Conservation (phyloP, 2,329 filamentous ascomycete genomes). For the Leptographium galeiforme region DNA sequence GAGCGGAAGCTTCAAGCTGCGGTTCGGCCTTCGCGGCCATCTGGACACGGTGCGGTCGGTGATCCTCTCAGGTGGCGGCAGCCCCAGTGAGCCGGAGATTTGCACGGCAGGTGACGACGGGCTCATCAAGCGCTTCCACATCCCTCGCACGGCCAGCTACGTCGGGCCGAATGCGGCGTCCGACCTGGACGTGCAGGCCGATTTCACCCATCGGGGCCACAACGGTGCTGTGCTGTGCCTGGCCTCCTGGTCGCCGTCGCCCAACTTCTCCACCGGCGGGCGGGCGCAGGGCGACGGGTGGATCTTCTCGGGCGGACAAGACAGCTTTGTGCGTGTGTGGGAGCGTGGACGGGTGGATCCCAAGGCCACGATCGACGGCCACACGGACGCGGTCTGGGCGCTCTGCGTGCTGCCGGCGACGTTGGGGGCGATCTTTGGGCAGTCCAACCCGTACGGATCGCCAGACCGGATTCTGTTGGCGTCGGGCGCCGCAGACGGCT, state of each 20-base stretch:
- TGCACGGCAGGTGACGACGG: slow-evolving; percentile 94
- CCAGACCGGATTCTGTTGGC: slow-evolving; percentile 81
- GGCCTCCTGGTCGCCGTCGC: slow-evolving; percentile 74
- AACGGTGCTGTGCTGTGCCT: slow-evolving; percentile 79
- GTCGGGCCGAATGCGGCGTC: slow-evolving; percentile 32
- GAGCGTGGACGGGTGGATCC: slow-evolving; percentile 88
- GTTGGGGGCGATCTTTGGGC: slow-evolving; percentile 67
- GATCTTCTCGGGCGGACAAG: slow-evolving; percentile 96
- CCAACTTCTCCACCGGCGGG: slow-evolving; percentile 80
- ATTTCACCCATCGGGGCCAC: slow-evolving; percentile 92
- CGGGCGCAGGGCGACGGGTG: slow-evolving; percentile 85
- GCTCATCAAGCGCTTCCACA: slow-evolving; percentile 91
- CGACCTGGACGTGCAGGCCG: slow-evolving; percentile 82
- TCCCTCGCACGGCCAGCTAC: slow-evolving; percentile 58
- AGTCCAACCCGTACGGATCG: slow-evolving; percentile 59
- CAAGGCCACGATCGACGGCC: slow-evolving; percentile 85
- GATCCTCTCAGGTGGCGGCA: slow-evolving; percentile 93
- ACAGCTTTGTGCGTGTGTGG: slow-evolving; percentile 88
- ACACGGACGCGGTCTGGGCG: slow-evolving; percentile 92
- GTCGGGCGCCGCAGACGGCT: slow-evolving; percentile 82
- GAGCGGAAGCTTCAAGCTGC: slow-evolving; percentile 71
- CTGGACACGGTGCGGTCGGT: slow-evolving; percentile 87
- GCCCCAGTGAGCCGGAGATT: slow-evolving; percentile 88
- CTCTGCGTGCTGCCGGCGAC: slow-evolving; percentile 84
- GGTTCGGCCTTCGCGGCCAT: slow-evolving; percentile 84